Conservation (phyloP, 164 flowering plant genomes). For the Euptelea pleiosperma region DNA sequence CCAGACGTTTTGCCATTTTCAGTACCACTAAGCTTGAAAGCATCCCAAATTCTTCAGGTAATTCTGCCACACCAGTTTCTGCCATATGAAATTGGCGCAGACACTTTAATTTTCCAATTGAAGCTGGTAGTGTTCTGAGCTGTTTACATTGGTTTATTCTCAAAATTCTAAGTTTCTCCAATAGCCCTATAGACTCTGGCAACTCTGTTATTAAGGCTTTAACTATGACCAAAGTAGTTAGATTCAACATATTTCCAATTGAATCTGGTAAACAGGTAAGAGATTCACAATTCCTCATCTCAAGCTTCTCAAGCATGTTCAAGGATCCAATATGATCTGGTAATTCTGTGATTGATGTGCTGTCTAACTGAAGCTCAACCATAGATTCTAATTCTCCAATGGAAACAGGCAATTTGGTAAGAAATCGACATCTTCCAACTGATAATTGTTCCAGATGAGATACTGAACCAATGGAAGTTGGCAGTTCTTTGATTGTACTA, state of each 20-base stretch:
- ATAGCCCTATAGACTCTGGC: slow-evolving; percentile 41
- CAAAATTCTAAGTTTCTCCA: slow-evolving; percentile 29
- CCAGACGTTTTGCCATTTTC: slow-evolving; percentile 4
- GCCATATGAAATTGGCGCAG: slow-evolving; percentile 20
- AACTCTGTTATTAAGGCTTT: slow-evolving; percentile 21
- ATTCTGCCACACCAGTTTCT: too few relatives aligned
- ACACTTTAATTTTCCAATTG: slow-evolving; percentile 34
- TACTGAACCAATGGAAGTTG: slow-evolving; percentile 35
- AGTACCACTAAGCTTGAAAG: neutral
- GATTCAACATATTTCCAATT: slow-evolving; percentile 21
- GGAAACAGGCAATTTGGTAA: slow-evolving; percentile 33
- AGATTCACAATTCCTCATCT: slow-evolving; percentile 23
- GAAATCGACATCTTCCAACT: slow-evolving; percentile 17
- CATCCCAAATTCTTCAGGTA: slow-evolving; percentile 32
- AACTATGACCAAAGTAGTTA: slow-evolving; percentile 16
- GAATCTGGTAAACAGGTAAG: slow-evolving; percentile 28
- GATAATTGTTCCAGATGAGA: slow-evolving; percentile 29
- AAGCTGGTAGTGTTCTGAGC: slow-evolving; percentile 29
- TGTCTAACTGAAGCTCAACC: slow-evolving; percentile 21
- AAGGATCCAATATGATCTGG: slow-evolving; percentile 37
- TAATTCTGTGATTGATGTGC: slow-evolving; percentile 21
- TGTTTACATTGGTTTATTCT: slow-evolving; percentile 26
- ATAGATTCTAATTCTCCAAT: slow-evolving; percentile 32
- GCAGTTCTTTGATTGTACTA: slow-evolving; percentile 30
- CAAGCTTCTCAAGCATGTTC: slow-evolving; percentile 29